Evolutionary conservation across 2,329 filamentous ascomycete genomes (phyloP).

Genomic region (Coniochaeta sp.): DNA sequence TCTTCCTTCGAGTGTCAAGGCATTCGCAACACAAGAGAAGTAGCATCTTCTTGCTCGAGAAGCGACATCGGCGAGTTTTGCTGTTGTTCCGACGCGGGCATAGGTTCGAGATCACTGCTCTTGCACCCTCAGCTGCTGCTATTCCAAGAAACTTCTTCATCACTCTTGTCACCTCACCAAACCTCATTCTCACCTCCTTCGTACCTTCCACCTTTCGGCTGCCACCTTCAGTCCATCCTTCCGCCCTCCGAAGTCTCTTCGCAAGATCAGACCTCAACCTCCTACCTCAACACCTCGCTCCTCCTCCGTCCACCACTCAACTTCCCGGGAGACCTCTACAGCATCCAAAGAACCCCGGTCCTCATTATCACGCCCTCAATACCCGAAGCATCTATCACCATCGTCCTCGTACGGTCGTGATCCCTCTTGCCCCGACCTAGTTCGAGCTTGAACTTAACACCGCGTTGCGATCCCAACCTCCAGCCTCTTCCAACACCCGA

Average conservation of each 20-base stretch:
- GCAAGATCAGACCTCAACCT: conserved; percentile 18
- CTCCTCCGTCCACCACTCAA: conserved; percentile 6
- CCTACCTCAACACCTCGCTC: conserved; percentile 8
- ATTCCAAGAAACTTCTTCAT: conserved; percentile 11
- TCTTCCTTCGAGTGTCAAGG: not conserved
- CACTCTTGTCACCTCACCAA: conserved; percentile 22
- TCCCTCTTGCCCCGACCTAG: conserved; percentile 7
- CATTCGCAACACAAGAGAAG: not conserved
- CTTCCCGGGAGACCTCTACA: conserved; percentile 8
- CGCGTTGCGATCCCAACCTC: conserved; percentile 12
- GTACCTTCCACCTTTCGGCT: conserved; percentile 3
- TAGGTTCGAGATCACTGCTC: conserved; percentile 29
- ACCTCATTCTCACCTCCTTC: conserved; percentile 1
- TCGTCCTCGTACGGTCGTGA: conserved; percentile 3
- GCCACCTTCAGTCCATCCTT: conserved; percentile 13
- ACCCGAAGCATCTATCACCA: conserved; percentile 9
- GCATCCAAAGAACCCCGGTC: conserved; percentile 6
- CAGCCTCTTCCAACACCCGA: conserved; percentile 30
- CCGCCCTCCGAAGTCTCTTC: conserved; percentile 19
- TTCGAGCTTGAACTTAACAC: conserved; percentile 10
- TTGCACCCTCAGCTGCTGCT: conserved; percentile 21
- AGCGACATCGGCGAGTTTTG: not conserved
- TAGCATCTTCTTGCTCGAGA: not conserved
- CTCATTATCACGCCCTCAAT: conserved; percentile 9
- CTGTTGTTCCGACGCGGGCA: conserved; percentile 14